Conservation (phyloP, 768 basidiomycete species). For the Punctularia strigosozonata region DNA sequence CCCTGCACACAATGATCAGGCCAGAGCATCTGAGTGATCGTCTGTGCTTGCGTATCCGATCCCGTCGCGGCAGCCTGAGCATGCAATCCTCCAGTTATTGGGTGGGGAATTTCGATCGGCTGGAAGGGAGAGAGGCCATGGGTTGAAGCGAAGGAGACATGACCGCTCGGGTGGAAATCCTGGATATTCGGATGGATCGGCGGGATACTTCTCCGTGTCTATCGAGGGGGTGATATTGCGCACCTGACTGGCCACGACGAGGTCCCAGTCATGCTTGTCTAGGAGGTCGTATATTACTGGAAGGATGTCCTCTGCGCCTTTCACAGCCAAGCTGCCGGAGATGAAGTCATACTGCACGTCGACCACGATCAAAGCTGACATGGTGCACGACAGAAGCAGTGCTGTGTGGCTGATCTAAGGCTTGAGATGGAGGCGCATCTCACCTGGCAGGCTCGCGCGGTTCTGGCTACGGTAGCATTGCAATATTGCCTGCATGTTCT, state of each 20-base stretch:
- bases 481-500: too few relatives aligned
- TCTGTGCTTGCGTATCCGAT: too few relatives aligned
- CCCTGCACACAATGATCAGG: conserved; percentile 35
- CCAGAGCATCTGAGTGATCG: conserved; percentile 27
- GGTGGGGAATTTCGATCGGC: conserved; percentile 13
- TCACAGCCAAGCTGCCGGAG: conserved; percentile 28
- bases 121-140: conserved; percentile 19
- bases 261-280: conserved; percentile 15
- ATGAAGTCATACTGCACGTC: conserved; percentile 40
- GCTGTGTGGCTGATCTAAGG: too few relatives aligned
- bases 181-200: background rate
- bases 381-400: background rate
- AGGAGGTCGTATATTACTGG: conserved; percentile 22
- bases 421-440: too few relatives aligned
- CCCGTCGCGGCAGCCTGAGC: too few relatives aligned
- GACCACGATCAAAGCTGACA: conserved; percentile 22
- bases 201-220: background rate
- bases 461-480: too few relatives aligned
- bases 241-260: conserved; percentile 27
- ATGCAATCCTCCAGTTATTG: conserved; percentile 6
- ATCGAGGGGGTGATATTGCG: conserved; percentile 5
- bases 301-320: conserved; percentile 22
- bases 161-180: conserved; percentile 22
- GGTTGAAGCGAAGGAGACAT: conserved; percentile 33
- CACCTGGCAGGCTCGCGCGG: too few relatives aligned